Evolutionary conservation across 148 eudicot genomes (phyloP), one percentile per base, ranked within the genome.

Genomic region (Pouteria glomerata): DNA sequence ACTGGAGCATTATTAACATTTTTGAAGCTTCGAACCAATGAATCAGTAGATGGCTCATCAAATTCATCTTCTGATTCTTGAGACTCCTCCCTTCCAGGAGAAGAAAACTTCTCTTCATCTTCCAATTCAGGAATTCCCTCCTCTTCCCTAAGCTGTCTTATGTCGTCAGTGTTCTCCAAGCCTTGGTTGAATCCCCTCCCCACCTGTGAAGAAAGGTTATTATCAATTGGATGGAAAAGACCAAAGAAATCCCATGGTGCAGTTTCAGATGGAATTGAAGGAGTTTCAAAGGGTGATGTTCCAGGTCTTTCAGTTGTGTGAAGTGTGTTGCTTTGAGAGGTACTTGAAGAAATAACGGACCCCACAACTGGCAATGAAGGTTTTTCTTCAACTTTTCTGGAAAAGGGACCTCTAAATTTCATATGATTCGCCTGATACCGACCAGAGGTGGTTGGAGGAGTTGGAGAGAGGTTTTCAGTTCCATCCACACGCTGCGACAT

Each of bases 181-280:
- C 75, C 75, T 70, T 72, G 81, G 63, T 73, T 80, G 14, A 70
- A 52, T 51, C 70, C 92, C 53, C 75, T 78, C 29, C 51, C 81
- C 59, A 83, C 96, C 71, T 82, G 74, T 29, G 90, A 75, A 62
- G 96, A 76, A 47, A 82, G 79, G 29, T 89, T 91, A 78, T 82
- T 71, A 63, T 94, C 93, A 68, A 86, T 78, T 4, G 95, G 90
- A 82, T 91, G 85, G 67, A 75, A 78, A 72, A 91, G 96, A 30
- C 97, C 98, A 75, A 94, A 94, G 72, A 79, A 94, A 81, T 94
- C 98, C 98, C 98, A 94, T 2, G 97, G 96, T 15, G 92, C 67
- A 74, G 80, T 77, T 73, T 82, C 84, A 45, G 82, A 66, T 50
- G 52, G 73, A 29, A 53, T 19, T 11, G 83, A 63, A 73, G 85